These are phyloP conservation scores for Suillus paluster DNA, from an alignment of 768 basidiomycete species.

Conservation along the genomic window DNA sequence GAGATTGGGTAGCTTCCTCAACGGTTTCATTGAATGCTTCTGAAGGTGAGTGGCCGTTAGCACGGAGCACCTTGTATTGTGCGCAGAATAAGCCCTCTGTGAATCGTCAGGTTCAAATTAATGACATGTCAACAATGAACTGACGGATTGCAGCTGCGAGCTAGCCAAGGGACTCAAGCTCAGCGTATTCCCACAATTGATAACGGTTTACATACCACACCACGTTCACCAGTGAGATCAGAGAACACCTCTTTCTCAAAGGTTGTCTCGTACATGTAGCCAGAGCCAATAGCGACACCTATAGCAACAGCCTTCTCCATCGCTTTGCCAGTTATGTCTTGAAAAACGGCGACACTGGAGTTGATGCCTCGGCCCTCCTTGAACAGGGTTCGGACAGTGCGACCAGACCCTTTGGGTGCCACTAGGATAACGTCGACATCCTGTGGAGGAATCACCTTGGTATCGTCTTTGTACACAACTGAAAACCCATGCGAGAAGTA, in stretches of 20 bases:
- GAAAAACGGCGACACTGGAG: conserved; percentile 92
- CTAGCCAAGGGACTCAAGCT: neutral
- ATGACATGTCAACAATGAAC: neutral
- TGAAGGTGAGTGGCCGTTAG: conserved; percentile 95
- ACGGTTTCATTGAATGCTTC: conserved; percentile 99
- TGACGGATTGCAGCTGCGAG: conserved; percentile 95
- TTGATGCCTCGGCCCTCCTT: conserved; percentile 99
- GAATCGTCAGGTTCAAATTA: conserved; percentile 3
- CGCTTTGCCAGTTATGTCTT: conserved; percentile 97
- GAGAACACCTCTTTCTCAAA: conserved; percentile 99
- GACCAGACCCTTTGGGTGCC: conserved; percentile 98
- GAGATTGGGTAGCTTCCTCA: conserved; percentile 97
- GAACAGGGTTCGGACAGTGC: conserved; percentile 99
- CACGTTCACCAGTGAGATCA: conserved; percentile 98
- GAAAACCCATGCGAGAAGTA: conserved; percentile 99
- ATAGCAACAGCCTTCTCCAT: conserved; percentile 96
- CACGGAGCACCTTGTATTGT: conserved; percentile 97
- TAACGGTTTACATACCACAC: conserved; percentile 52
- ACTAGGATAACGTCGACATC: conserved; percentile 99
- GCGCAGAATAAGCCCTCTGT: conserved; percentile 97
- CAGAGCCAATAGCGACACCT: conserved; percentile 93
- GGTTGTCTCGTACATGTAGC: conserved; percentile 98
- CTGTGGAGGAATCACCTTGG: conserved; percentile 88
- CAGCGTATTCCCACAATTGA: neutral
- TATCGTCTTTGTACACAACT: conserved; percentile 96